Conservation (phyloP, 2,329 filamentous ascomycete genomes). For the Stemphylium vesicarium region DNA sequence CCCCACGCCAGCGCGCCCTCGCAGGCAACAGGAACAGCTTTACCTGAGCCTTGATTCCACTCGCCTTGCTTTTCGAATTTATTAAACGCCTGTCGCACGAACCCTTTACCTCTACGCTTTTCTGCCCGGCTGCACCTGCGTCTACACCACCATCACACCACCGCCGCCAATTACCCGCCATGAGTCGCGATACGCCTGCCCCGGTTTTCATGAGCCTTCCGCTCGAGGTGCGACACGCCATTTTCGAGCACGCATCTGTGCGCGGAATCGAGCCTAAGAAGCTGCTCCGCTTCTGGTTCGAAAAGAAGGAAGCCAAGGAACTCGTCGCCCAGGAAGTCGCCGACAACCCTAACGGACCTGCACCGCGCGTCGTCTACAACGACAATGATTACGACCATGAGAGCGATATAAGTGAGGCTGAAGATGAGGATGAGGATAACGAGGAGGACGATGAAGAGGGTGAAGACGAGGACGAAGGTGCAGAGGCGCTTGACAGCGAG, state of each 20-base stretch:
- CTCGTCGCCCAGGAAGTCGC: slow-evolving; percentile 17
- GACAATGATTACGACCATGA: slow-evolving; percentile 17
- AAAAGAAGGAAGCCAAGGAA: slow-evolving; percentile 39
- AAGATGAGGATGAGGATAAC: slow-evolving; percentile 10
- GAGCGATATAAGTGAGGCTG: slow-evolving; percentile 3
- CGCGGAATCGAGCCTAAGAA: slow-evolving; percentile 29
- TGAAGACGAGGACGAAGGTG: slow-evolving; percentile 5
- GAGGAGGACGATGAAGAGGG: slow-evolving; percentile 7
- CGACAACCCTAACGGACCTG: slow-evolving; percentile 16
- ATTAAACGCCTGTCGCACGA: background rate
- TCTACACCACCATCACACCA: background rate
- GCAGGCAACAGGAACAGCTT: slow-evolving; percentile 24
- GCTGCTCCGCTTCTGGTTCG: slow-evolving; percentile 45
- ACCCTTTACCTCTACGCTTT: background rate
- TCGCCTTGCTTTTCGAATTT: background rate
- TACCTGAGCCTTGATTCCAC: background rate
- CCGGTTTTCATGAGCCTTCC: slow-evolving; percentile 32
- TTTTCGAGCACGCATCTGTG: slow-evolving; percentile 32
- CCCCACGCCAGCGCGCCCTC: slow-evolving; percentile 15
- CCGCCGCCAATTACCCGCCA: background rate
- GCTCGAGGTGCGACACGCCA: slow-evolving; percentile 41
- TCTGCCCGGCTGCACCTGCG: background rate
- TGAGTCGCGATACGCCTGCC: slow-evolving; percentile 11
- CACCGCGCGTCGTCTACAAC: slow-evolving; percentile 15
- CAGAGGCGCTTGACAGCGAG: slow-evolving; percentile 8